Evolutionary conservation across 352 stramenopile species (phyloP).

Genomic region (Hyaloperonospora brassicae): DNA sequence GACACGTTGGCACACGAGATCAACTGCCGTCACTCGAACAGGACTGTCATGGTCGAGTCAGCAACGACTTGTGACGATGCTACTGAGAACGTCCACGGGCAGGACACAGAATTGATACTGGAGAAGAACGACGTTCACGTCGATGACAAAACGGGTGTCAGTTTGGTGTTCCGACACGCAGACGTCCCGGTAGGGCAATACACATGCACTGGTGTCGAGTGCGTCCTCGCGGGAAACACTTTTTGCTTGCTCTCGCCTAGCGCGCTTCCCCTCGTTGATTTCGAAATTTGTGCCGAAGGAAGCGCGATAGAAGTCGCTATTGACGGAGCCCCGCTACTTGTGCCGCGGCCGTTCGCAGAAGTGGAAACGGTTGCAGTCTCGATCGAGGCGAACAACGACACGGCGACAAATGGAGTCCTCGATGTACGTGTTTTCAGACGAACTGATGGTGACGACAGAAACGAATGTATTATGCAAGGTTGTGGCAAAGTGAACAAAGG

Average conservation of each 20-base stretch:
- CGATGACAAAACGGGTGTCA: slow-evolving; percentile 45
- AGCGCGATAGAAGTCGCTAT: slow-evolving; percentile 47
- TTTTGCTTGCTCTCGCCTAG: slow-evolving; percentile 36
- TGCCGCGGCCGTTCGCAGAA: slow-evolving; percentile 20
- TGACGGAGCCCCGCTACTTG: slow-evolving; percentile 41
- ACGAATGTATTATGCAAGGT: neutral
- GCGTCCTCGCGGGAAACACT: slow-evolving; percentile 41
- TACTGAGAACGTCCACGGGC: neutral
- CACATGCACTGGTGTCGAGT: slow-evolving; percentile 46
- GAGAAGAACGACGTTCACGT: slow-evolving; percentile 54
- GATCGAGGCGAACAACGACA: slow-evolving; percentile 42
- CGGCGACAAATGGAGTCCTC: slow-evolving; percentile 35
- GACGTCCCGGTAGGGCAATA: slow-evolving; percentile 43
- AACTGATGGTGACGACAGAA: slow-evolving; percentile 4
- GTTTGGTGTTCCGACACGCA: slow-evolving; percentile 41
- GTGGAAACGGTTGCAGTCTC: slow-evolving; percentile 38
- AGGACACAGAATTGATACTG: slow-evolving; percentile 24
- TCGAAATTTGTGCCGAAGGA: slow-evolving; percentile 44
- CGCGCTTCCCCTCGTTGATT: slow-evolving; percentile 27
- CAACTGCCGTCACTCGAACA: neutral
- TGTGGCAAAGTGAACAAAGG: slow-evolving; percentile 5
- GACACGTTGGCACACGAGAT: neutral
- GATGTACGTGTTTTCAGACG: slow-evolving; percentile 33
- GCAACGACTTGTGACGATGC: neutral
- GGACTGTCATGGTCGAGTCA: slow-evolving; percentile 2